phyloP scores from a whole-genome alignment of 345 rosid genomes.

The Trapa bicornis region DNA sequence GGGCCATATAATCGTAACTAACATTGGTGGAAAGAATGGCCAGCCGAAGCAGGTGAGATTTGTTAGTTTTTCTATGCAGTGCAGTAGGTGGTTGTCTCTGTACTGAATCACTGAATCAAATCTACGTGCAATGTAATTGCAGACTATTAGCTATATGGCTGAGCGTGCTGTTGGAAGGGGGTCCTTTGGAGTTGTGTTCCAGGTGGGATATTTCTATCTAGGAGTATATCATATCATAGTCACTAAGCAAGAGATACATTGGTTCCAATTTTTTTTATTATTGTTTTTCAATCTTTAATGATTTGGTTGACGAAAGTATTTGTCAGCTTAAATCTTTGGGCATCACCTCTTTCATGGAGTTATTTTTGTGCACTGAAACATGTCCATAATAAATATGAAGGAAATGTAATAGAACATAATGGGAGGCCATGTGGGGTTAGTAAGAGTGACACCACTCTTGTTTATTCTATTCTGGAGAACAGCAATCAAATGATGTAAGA shows the following conservation, averaged over 20 bases:
- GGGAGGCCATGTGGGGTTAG: no score
- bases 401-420: no score
- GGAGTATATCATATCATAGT: background rate
- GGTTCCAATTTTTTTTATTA: background rate
- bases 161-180: conserved; percentile 95
- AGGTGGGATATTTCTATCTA: conserved; percentile 26
- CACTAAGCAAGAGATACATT: background rate
- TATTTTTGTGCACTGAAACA: background rate
- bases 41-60: conserved; percentile 34
- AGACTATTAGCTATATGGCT: conserved; percentile 99
- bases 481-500: no score
- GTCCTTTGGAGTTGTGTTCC: conserved; percentile 92
- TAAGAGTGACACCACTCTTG: no score
- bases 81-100: background rate
- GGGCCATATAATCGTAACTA: conserved; percentile 39
- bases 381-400: no score
- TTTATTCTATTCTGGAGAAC: no score
- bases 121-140: conserved; percentile 11
- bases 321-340: background rate
- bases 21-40: conserved; percentile 38
- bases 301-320: background rate
- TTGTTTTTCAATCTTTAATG: background rate
- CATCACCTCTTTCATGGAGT: background rate
- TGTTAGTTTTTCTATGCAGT: conserved; percentile 14
- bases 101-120: background rate